Base-by-base conservation (phyloP, 331 rosid species). In the Arachis monticola region DNA sequence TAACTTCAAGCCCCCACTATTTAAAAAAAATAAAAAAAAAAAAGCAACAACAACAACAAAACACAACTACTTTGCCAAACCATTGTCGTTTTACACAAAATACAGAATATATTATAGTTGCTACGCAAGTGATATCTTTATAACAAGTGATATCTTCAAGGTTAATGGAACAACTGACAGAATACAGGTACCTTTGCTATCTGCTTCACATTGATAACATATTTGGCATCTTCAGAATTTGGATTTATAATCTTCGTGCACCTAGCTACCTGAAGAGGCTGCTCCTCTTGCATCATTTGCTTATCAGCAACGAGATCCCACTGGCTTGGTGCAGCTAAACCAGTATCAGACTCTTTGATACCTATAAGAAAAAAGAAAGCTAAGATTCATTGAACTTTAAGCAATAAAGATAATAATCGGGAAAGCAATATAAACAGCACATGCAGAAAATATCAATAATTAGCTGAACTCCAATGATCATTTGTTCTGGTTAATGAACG, bases 201-300 rank as follows among this genome's bases (percentile, higher is more conserved):
- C 84, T 92, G 97, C 81, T 92, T 92, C 45, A 92, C 96, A 68
- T 92, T 92, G 59, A 92, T 92, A 47, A 92, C 92, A 12, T 92
- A 92, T 82, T 92, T 92, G 42, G 97, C 93, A 82, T 92, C 97
- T 70, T 92, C 97, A n/a, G 97, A 84, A 77, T 92, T 92, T 5
- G 97, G 96, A 82, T 87, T 92, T 82, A 92, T 92, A 42, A 89
- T 92, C 88, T 92, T 92, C 4, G 97, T 92, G 79, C 97, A 92
- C 73, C 97, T 88, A n/a, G 97, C 97, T 42, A 92, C 97, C 90
- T 92, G 97, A 72, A 92, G 93, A 14, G 97, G 97, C 77, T 89
- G 96, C 88, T 92, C 97, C 85, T 89, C 97, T 83, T 92, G 97
- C 97, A 92, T 92, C 97, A 92, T 89, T 58, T 92, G 97, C 85